Conservation (phyloP, 257 asterid species). For the Nicotiana tabacum region DNA sequence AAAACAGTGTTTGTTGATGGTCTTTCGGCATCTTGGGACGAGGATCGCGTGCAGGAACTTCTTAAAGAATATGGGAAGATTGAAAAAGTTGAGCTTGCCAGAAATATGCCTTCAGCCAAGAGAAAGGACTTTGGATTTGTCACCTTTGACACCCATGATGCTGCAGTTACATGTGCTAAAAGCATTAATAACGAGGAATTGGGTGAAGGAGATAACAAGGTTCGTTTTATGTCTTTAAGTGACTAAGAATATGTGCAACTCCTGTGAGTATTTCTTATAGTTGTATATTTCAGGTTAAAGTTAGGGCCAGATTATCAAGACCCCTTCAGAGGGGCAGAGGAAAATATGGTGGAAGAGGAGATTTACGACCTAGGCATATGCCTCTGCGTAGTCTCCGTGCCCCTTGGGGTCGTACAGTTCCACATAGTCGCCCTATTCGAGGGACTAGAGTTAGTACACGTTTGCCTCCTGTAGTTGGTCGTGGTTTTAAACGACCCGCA, state of each 20-base stretch:
- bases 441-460: slow-evolving; percentile 56
- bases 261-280: not conserved
- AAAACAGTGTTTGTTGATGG: slow-evolving; percentile 98
- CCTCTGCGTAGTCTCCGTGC: slow-evolving; percentile 51
- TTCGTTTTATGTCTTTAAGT: slow-evolving; percentile 18
- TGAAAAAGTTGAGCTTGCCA: slow-evolving; percentile 90
- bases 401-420: slow-evolving; percentile 63
- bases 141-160: slow-evolving; percentile 78
- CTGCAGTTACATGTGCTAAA: slow-evolving; percentile 89
- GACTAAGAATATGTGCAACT: not conserved
- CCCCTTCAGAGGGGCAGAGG: slow-evolving; percentile 98
- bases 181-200: slow-evolving; percentile 79
- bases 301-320: slow-evolving; percentile 94
- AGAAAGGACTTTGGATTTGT: slow-evolving; percentile 98
- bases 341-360: slow-evolving; percentile 65
- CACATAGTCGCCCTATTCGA: slow-evolving; percentile 49
- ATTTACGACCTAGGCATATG: slow-evolving; percentile 52
- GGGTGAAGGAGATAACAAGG: slow-evolving; percentile 92
- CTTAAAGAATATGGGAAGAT: slow-evolving; percentile 62
- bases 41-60: slow-evolving; percentile 57
- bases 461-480: slow-evolving; percentile 55
- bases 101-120: slow-evolving; percentile 97
- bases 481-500: slow-evolving; percentile 61
- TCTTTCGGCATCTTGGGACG: slow-evolving; percentile 83
- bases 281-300: slow-evolving; percentile 66